Conservation (phyloP, 2,329 filamentous ascomycete genomes). For the Ascochyta pisi region DNA sequence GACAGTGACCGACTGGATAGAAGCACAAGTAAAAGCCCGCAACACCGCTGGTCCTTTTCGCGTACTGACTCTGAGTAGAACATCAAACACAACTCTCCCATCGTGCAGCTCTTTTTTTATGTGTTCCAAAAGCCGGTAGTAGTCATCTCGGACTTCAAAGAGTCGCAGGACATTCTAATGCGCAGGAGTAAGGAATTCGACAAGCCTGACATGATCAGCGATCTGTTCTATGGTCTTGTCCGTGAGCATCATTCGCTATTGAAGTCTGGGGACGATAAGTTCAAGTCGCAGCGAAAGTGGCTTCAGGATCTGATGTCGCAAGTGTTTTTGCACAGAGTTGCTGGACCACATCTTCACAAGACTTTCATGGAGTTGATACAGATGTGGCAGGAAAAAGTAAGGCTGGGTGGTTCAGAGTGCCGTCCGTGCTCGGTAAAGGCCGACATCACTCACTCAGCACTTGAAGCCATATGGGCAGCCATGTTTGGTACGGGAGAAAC, state of each 20-base stretch:
- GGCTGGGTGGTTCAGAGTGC: constrained; percentile 32
- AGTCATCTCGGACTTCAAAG: constrained; percentile 53
- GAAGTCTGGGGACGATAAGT: constrained; percentile 35
- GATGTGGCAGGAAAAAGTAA: constrained; percentile 46
- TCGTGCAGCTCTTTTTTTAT: constrained; percentile 56
- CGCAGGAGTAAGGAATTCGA: constrained; percentile 57
- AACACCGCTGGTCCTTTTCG: no score
- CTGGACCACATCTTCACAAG: constrained; percentile 46
- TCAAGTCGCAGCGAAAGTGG: constrained; percentile 45
- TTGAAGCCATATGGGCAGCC: constrained; percentile 27
- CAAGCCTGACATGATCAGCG: constrained; percentile 42
- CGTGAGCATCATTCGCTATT: constrained; percentile 46
- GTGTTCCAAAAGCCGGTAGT: constrained; percentile 55
- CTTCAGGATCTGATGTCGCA: constrained; percentile 51
- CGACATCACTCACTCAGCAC: constrained; percentile 36
- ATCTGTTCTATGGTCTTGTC: constrained; percentile 45
- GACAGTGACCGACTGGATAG: constrained; percentile 11
- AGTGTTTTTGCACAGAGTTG: constrained; percentile 44
- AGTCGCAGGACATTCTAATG: constrained; percentile 52
- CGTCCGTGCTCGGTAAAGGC: constrained; percentile 39
- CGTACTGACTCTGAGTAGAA: not conserved
- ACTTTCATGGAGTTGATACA: constrained; percentile 39
- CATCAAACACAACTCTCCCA: constrained; percentile 16
- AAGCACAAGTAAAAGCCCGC: not conserved
- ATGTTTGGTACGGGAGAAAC: constrained; percentile 16